phyloP scores from a whole-genome alignment of 495 filamentous ascomycete genomes.

The Penicillium psychrofluorescens region DNA sequence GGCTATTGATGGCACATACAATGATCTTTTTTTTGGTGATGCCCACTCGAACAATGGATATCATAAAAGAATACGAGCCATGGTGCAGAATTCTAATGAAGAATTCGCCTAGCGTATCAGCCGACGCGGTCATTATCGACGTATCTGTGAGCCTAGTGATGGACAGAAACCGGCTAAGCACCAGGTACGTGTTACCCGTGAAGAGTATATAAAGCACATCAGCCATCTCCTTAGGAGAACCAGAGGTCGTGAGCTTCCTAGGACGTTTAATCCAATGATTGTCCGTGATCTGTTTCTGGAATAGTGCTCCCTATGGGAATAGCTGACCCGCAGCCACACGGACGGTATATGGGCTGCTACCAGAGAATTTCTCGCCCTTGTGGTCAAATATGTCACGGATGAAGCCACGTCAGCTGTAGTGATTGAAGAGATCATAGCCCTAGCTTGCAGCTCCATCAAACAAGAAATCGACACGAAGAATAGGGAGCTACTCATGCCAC shows the following conservation, averaged over 20 bases:
- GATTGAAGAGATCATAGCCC: slow-evolving; percentile 30
- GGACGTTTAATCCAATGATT: slow-evolving; percentile 44
- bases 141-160: slow-evolving; percentile 2
- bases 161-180: slow-evolving; percentile 1
- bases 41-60: slow-evolving; percentile 29
- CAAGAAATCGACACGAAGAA: slow-evolving; percentile 16
- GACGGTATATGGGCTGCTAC: slow-evolving; percentile 23
- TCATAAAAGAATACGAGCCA: slow-evolving; percentile 50
- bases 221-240: slow-evolving; percentile 28
- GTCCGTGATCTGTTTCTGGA: slow-evolving; percentile 43
- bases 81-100: slow-evolving; percentile 48
- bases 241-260: slow-evolving; percentile 41
- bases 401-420: slow-evolving; percentile 29
- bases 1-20: slow-evolving; percentile 50
- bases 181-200: slow-evolving; percentile 19
- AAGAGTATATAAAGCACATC: slow-evolving; percentile 32
- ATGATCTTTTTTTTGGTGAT: slow-evolving; percentile 47
- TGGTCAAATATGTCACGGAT: slow-evolving; percentile 25
- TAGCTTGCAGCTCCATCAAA: slow-evolving; percentile 6
- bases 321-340: slow-evolving; percentile 29
- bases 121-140: slow-evolving; percentile 33
- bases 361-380: slow-evolving; percentile 26
- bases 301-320: slow-evolving; percentile 40
- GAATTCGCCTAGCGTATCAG: slow-evolving; percentile 44
- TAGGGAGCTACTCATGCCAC: slow-evolving; percentile 15